Evolutionary conservation across 176 grass and related monocot species (phyloP), one percentile per base, ranked within the genome.

Genomic region (Luzula sylvatica): DNA sequence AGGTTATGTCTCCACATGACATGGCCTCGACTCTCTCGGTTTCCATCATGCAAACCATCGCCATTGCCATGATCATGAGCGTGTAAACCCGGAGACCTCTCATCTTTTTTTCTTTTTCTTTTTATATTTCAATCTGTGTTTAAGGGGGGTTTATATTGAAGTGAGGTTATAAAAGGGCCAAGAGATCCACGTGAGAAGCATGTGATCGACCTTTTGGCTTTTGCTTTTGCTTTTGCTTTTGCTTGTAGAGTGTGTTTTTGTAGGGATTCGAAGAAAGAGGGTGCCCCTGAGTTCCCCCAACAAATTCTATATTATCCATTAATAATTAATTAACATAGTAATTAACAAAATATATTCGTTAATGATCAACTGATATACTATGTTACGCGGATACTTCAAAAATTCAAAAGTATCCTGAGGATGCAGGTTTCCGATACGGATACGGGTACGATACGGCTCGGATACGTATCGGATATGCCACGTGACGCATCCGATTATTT

Each of bases 1-100:
- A 11, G 24, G 16, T 52, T 3, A 65, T 53, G 23, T 74, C 60
- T 8, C 60, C 60, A 14, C 60, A 74, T 23, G 71, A 74, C 60
- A 74, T 66, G 15, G 71, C 71, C 8, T 15, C 3, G 0, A 38
- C 46, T 11, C 19, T 6, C 27, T 41, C 44, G 19, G 28, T 30
- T 20, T 23, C 29, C 45, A 72, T 72, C 30, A 46, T 63, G 47
- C 39, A 72, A 6, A 28, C 9, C 0, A 62, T 32, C 26, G 4
- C 19, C 27, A 53, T 25, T 11, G 46, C 7, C 13, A 53, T 2
- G 29, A 63, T 20, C 16, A 72, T 14, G 55, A 35, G 30, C 9
- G 23, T 30, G 42, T 18, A 30, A 39, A 25, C 21, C 41, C 18
- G 41, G 16, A 11, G 1, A 11, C n/a, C 7, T 24, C 17, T 43